Base-by-base conservation (phyloP, 2,329 filamentous ascomycete species). In the Zasmidium cellare region DNA sequence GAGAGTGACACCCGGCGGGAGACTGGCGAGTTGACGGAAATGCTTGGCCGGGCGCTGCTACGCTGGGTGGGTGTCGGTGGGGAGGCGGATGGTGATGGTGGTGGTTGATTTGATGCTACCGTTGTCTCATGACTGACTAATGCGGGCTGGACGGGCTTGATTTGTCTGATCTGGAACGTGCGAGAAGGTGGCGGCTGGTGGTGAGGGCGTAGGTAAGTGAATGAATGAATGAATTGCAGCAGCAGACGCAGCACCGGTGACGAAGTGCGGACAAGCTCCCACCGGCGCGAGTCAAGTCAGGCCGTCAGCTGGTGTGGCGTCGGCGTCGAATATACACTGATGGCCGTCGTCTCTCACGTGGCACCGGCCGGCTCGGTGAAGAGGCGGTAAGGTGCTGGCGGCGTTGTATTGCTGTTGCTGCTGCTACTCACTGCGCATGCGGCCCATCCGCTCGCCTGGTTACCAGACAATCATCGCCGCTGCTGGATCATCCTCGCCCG, bases 1-100 rank as follows among this genome's bases (percentile, higher is more conserved):
- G 48, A 52, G 23, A 58, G 61, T 63, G 58, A 59, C 61, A 61
- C 61, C 61, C 58, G 61, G 49, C 53, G 49, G 56, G 56, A 41
- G 35, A 41, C 35, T 3, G 12, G 7, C 35, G 47, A 16, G 16
- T 9, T 16, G 23, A 22, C 14, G 9, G 47, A 28, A 23, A 22
- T 22, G 45, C n/a, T 11, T 22, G 23, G 45, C 14, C 9, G 45
- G 9, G 45, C 41, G 41, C 11, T 47, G 52, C 45, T 45, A 28
- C 18, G 20, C 5, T 31, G 24, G 25, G 9, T 52, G 31, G 50
- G 23, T n/a, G 50, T 11, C 16, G 51, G 50, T 28, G 19, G 20
- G 35, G 12, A 23, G 23, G 23, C 20, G 46, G 20, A 48, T 9
- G 23, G 51, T 9, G 23, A 38, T 24, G 14, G 45, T 22, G 12